Evolutionary conservation across 306 rosid species (phyloP), one percentile per base, ranked within the genome.

Genomic region (Lupinus albus): DNA sequence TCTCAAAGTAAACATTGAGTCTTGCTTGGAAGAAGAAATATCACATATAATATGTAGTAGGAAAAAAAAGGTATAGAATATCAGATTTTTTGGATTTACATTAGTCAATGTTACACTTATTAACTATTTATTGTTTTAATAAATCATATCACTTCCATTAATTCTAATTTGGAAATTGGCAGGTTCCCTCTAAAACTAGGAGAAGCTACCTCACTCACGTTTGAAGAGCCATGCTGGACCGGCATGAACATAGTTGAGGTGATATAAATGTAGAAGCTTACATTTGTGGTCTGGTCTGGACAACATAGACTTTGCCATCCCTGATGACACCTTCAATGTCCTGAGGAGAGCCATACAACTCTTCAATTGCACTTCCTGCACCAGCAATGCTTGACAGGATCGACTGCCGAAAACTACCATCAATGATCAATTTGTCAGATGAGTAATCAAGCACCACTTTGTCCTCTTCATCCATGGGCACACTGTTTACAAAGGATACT

Each of bases 261-360:
- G 57, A 59, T 18, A 35, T 17, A 14, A 57, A 41, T 62, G 11
- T 15, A 39, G 36, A 15, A 51, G 69, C 79, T 89, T 81, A 93
- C 96, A 93, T 82, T 75, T 93, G 99, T 62, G 97, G 97, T 72
- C 99, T 86, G 78, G 99, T 93, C 79, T 93, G 97, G 80, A 90
- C 97, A 49, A 93, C 96, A 45, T 81, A 90, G 74, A 93, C 71
- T 84, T 93, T 82, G 13, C 92, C 97, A 56, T 90, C 97, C 78
- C 82, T 85, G 63, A 93, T 81, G 72, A 88, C 99, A 67, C 99
- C 97, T 84, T 93, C 99, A 64, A 93, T 93, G 83, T 90, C 99
- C 71, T 93, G 99, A 55, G 97, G 82, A 67, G 89, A 50, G 14
- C 97, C 97, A 39, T 90, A 93, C 57, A 93, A 81, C 45, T 86